phyloP scores from a whole-genome alignment of 768 basidiomycete species.

The Boletus reticuloceps region DNA sequence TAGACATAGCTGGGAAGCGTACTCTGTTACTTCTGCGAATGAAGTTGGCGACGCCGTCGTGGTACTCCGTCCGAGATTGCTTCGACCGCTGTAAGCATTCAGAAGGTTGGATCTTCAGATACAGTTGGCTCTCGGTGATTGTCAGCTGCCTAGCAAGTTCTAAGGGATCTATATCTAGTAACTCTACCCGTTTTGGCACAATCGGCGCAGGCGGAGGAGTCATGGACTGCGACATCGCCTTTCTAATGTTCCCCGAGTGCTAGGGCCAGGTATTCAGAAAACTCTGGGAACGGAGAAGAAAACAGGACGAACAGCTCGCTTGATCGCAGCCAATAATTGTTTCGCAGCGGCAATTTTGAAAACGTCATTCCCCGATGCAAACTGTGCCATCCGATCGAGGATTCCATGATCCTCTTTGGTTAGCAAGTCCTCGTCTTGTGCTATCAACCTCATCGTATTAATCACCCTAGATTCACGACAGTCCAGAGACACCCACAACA shows the following conservation, averaged over 20 bases:
- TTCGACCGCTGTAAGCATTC: slow-evolving; percentile 62
- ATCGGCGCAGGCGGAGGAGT: slow-evolving; percentile 51
- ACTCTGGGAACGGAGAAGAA: neutral
- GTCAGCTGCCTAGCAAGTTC: slow-evolving; percentile 70
- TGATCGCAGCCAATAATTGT: slow-evolving; percentile 46
- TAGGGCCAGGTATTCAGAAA: slow-evolving; percentile 8
- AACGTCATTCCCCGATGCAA: slow-evolving; percentile 44
- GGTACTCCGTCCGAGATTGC: slow-evolving; percentile 40
- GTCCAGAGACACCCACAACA: neutral
- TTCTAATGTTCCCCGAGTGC: slow-evolving; percentile 34
- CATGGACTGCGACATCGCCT: slow-evolving; percentile 34
- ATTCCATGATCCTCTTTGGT: slow-evolving; percentile 54
- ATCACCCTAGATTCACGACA: slow-evolving; percentile 44
- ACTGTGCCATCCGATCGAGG: slow-evolving; percentile 51
- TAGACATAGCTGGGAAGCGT: neutral
- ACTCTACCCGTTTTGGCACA: slow-evolving; percentile 45
- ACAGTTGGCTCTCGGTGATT: slow-evolving; percentile 58
- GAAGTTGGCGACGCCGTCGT: slow-evolving; percentile 54
- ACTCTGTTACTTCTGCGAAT: slow-evolving; percentile 60
- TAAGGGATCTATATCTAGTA: slow-evolving; percentile 59
- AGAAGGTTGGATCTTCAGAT: slow-evolving; percentile 54
- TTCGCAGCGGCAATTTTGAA: slow-evolving; percentile 44
- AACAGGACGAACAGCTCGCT: slow-evolving; percentile 44
- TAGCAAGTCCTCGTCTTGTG: slow-evolving; percentile 51
- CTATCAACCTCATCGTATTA: slow-evolving; percentile 61